Base-by-base conservation (phyloP, 2,329 filamentous ascomycete species). In the Fusarium verrucosum region DNA sequence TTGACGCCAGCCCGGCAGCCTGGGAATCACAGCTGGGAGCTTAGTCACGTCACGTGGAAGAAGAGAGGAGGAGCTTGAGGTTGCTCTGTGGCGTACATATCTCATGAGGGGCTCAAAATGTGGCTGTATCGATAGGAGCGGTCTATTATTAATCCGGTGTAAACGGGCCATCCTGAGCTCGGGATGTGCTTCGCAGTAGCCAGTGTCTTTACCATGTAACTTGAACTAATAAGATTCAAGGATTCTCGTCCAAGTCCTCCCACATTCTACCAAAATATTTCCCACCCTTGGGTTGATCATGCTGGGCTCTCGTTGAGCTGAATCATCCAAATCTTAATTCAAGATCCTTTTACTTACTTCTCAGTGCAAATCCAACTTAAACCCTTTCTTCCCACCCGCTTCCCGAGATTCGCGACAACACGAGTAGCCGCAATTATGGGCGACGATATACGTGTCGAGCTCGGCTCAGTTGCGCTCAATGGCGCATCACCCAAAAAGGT, bases 401-500 rank as follows among this genome's bases (percentile, higher is more conserved):
- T 56, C 35, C 42, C 42, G 32, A 32, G 45, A 43, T 52, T 66
- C 60, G 67, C 68, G 58, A 68, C 55, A 41, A 46, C 44, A 30
- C 58, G 40, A 53, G 50, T 41, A 53, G 51, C 59, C 57, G 57
- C 66, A 58, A 68, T 60, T 58, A 79, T 79, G 77, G 76, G 76
- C 60, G 77, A 79, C 66, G 77, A 79, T 66, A 74, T 71, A 64
- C 72, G 73, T 63, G 69, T 77, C 63, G 71, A 77, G 66, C 76
- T 81, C 62, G 77, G 82, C 64, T 80, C 81, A 42, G 76, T 78
- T 37, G 82, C 82, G 52, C 79, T 85, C 62, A 78, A 80, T 58
- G 76, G 80, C 56, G 72, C 77, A 46, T 79, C 81, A 23, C 79
- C 82, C 50, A 96, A 95, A 80, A 92, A 94, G 75, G 92, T 98